These are phyloP conservation scores for Pseudonitzschia multistriata DNA, from an alignment of 108 stramenopile genomes.

Conservation along the genomic window DNA sequence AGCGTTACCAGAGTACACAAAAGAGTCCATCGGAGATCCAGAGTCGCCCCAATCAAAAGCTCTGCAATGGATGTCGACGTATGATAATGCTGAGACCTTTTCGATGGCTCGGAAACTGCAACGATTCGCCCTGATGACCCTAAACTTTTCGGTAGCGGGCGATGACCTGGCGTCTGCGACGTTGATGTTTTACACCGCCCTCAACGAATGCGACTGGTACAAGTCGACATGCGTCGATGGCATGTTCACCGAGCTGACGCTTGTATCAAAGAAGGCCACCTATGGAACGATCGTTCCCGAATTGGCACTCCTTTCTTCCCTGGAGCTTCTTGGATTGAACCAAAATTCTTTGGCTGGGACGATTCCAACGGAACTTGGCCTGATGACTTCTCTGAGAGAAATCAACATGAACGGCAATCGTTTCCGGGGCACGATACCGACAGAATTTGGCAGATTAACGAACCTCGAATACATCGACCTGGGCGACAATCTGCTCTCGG, in stretches of 20 bases:
- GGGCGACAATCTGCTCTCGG: slow-evolving; percentile 26
- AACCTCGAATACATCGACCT: slow-evolving; percentile 22
- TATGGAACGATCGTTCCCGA: slow-evolving; percentile 27
- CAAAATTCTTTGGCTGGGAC: slow-evolving; percentile 41
- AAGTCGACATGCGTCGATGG: slow-evolving; percentile 2
- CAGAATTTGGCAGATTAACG: slow-evolving; percentile 13
- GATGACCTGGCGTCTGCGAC: background rate
- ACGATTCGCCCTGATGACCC: slow-evolving; percentile 29
- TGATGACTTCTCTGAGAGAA: slow-evolving; percentile 14
- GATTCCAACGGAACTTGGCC: slow-evolving; percentile 41
- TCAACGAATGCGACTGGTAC: slow-evolving; percentile 29
- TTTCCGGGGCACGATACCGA: slow-evolving; percentile 19
- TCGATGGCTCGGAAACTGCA: slow-evolving; percentile 15
- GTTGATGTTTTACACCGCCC: slow-evolving; percentile 10
- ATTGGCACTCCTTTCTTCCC: slow-evolving; percentile 18
- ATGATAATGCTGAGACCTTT: slow-evolving; percentile 14
- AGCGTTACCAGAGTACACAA: slow-evolving; percentile 23
- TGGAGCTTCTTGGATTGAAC: slow-evolving; percentile 20
- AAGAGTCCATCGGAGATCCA: background rate
- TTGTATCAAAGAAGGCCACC: slow-evolving; percentile 18
- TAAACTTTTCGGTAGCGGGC: slow-evolving; percentile 20
- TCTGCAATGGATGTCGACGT: slow-evolving; percentile 15
- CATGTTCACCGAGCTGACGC: slow-evolving; percentile 1
- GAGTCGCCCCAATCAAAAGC: slow-evolving; percentile 33
- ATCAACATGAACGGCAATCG: slow-evolving; percentile 21